Evolutionary conservation across 257 asterid species (phyloP), one percentile per base, ranked within the genome.

Genomic region (Salvia miltiorrhiza): DNA sequence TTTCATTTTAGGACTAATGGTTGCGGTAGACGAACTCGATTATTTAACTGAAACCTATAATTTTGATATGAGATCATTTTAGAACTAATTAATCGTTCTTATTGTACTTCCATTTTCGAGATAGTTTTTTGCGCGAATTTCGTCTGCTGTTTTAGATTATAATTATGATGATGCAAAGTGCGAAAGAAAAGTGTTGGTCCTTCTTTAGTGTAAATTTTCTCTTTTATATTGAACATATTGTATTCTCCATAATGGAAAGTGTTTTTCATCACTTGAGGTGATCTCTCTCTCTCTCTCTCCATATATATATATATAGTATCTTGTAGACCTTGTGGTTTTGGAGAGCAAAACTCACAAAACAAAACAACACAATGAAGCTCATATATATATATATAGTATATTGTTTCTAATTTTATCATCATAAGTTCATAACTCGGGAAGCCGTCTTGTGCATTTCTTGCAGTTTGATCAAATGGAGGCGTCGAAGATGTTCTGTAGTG

Each of bases 261-360:
- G 62, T 23, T 94, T 89, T 76, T 89, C 99, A 55, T 94, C 99
- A 16, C 88, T 94, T 49, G 97, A 91, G 94, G 97, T 89, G 17
- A 39, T 35, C 75, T 68, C 55, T 16, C 53, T 56, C 24, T 62
- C 67, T 28, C 35, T 4, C 35, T 30, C 35, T 30, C 35, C 5
- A 2, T 30, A 7, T 5, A 0, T 30, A 7, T 30, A 30, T 30
- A 30, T 30, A n/a, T n/a, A n/a, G n/a, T n/a, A n/a, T n/a, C n/a
- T n/a, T n/a, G n/a, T n/a, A n/a, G n/a, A n/a, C n/a, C n/a, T n/a
- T n/a, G n/a, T n/a, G n/a, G n/a, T n/a, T n/a, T n/a, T n/a, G n/a
- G n/a, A n/a, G n/a, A n/a, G n/a, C n/a, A n/a, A n/a, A n/a, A n/a
- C n/a, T n/a, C n/a, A n/a, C n/a, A n/a, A n/a, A n/a, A n/a, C n/a